A percentile compares a stretch with the other conserved stretches of the same genome.
Evolutionary conservation across 2,329 filamentous ascomycete species (phyloP).

Genomic region (Coniochaeta ligniaria): DNA sequence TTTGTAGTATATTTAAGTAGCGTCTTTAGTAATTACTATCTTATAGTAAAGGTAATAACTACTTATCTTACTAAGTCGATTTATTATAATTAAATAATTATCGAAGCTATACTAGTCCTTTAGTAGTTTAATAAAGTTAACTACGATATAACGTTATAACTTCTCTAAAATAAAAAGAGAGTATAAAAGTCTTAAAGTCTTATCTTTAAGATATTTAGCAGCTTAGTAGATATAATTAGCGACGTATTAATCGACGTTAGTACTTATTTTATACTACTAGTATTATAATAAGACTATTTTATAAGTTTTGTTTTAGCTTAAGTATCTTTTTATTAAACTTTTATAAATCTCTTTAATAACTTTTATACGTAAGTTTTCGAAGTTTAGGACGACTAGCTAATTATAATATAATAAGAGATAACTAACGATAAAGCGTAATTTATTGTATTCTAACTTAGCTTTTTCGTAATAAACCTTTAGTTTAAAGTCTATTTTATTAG

Average conservation of each 20-base stretch:
- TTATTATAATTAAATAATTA: constrained; percentile 2
- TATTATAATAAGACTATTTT: background rate
- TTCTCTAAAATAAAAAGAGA: background rate
- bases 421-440: no score
- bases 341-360: background rate
- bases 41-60: background rate
- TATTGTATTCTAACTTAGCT: no score
- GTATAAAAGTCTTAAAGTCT: background rate
- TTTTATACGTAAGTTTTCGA: no score
- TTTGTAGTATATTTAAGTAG: background rate
- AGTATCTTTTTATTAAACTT: background rate
- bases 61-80: background rate
- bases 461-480: no score
- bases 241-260: background rate
- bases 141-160: background rate
- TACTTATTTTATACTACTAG: background rate
- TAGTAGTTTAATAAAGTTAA: constrained; percentile 2
- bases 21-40: background rate
- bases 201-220: background rate
- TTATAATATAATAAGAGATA: no score
- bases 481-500: no score
- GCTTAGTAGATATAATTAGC: background rate
- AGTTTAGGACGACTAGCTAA: no score
- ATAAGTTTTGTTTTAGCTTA: background rate
- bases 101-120: background rate